Conservation (phyloP, 495 filamentous ascomycete genomes). For the Aspergillus coremiiformis region DNA sequence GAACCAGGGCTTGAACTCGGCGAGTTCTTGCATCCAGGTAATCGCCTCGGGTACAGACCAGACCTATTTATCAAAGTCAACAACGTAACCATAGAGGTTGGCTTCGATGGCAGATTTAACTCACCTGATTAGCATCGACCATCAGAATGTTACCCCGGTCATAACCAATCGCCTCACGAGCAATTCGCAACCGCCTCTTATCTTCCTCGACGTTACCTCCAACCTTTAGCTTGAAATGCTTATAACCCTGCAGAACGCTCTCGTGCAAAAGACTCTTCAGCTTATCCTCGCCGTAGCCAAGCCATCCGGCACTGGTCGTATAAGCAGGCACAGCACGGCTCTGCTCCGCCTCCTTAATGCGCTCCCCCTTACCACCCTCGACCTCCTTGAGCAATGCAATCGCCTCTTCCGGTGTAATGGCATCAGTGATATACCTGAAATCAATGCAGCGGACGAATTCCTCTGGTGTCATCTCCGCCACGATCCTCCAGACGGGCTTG, state of each 20-base stretch:
- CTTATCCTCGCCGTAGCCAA: slow-evolving; percentile 88
- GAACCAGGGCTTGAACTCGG: slow-evolving; percentile 88
- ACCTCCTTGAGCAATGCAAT: slow-evolving; percentile 57
- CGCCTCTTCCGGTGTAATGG: slow-evolving; percentile 82
- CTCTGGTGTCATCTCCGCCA: slow-evolving; percentile 82
- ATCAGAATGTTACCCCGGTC: slow-evolving; percentile 82
- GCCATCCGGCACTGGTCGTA: slow-evolving; percentile 85
- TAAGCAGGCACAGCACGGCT: slow-evolving; percentile 78
- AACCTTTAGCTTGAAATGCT: slow-evolving; percentile 90
- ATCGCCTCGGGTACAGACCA: slow-evolving; percentile 92
- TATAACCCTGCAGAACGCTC: slow-evolving; percentile 68
- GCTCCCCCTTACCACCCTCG: slow-evolving; percentile 54
- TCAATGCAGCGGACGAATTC: slow-evolving; percentile 83
- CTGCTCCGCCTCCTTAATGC: slow-evolving; percentile 62
- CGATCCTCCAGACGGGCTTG: slow-evolving; percentile 87
- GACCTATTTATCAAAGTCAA: slow-evolving; percentile 35
- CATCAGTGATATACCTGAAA: slow-evolving; percentile 90
- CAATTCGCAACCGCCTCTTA: slow-evolving; percentile 59
- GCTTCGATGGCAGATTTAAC: slow-evolving; percentile 1
- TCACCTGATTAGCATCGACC: slow-evolving; percentile 88
- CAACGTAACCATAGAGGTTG: background rate
- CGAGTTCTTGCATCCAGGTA: slow-evolving; percentile 74
- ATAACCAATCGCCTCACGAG: slow-evolving; percentile 76
- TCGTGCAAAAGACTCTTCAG: slow-evolving; percentile 65
- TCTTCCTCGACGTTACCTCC: slow-evolving; percentile 67